Conservation (phyloP, 2,329 filamentous ascomycete genomes). For the Fusarium pseudocircinatum region DNA sequence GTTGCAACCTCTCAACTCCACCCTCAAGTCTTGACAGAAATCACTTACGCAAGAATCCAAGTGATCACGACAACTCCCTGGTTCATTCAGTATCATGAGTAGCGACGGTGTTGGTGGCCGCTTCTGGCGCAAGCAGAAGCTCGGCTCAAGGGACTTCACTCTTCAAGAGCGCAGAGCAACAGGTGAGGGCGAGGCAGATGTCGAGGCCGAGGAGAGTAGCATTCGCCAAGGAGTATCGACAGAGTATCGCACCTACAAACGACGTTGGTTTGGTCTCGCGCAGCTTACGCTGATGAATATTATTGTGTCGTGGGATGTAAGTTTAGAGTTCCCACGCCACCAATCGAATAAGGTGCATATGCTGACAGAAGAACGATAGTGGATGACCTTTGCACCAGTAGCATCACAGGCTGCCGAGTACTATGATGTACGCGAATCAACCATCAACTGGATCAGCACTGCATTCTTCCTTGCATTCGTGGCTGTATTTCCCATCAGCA, state of each 20-base stretch:
- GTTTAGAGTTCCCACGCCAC: constrained; percentile 50
- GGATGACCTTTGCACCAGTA: constrained; percentile 91
- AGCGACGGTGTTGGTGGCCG: constrained; percentile 34
- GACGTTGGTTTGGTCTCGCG: constrained; percentile 86
- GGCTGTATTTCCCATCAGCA: constrained; percentile 73
- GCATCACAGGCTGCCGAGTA: constrained; percentile 78
- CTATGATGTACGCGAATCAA: constrained; percentile 77
- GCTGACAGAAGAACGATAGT: constrained; percentile 56
- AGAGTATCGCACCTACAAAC: constrained; percentile 72
- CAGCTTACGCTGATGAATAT: constrained; percentile 91
- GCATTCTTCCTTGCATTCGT: constrained; percentile 88
- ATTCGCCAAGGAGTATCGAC: constrained; percentile 43
- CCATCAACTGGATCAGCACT: constrained; percentile 93
- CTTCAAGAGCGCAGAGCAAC: constrained; percentile 40
- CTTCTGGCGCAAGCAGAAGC: constrained; percentile 46
- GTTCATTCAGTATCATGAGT: constrained; percentile 32
- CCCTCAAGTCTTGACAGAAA: neutral
- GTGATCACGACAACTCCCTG: constrained; percentile 1
- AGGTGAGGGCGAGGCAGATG: constrained; percentile 35
- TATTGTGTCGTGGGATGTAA: constrained; percentile 93
- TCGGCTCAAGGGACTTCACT: constrained; percentile 43
- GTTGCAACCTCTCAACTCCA: neutral
- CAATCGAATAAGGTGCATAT: constrained; percentile 1
- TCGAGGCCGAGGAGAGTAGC: constrained; percentile 37
- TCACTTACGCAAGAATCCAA: constrained; percentile 14